Base-by-base conservation (phyloP, 495 filamentous ascomycete genomes). In the Mycothermus thermophilus region DNA sequence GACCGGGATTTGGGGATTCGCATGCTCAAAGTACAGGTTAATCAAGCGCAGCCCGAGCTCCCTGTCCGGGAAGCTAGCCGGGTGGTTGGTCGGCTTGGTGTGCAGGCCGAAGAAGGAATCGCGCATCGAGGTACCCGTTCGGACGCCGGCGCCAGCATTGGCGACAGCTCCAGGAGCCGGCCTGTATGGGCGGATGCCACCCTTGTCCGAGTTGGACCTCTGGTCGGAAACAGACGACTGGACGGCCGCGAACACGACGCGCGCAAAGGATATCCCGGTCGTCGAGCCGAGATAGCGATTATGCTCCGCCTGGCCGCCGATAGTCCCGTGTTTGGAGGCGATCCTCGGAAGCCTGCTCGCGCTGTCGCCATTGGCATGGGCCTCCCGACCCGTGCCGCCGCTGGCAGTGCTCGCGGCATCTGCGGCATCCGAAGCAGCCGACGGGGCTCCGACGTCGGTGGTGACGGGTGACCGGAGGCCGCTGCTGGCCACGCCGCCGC, bases 61-160 rank as follows among this genome's bases (percentile, higher is more conserved):
- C 35, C 68, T 74, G 33, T 79, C 75, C 1, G 88, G 88, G 46
- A 95, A 95, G 10, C 79, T 68, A 2, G 88, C 88, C 27, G 79
- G 81, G 32, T 77, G 75, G 54, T 93, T 87, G 27, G 77, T 82
- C 17, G 86, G 83, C 46, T 80, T 84, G 10, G 83, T 92, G 48
- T 93, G 85, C 28, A 96, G 57, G 12, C 88, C 88, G 48, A 96
- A 96, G 62, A 93, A 93, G 1, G 82, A 88, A 58, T 95, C 88
- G 25, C 88, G 74, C 81, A 92, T 92, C 13, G 75, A 79, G 19
- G 79, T 80, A 8, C 74, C 75, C 12, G 46, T 65, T 43, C 51
- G 64, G 49, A 29, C 59, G 45, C 38, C 67, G 42, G 45, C 41
- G 22, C 28, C 46, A 12, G 38, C 51, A 32, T 58, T 58, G 18